Conservation (phyloP, 2,329 filamentous ascomycete genomes). For the Nemania abortiva region DNA sequence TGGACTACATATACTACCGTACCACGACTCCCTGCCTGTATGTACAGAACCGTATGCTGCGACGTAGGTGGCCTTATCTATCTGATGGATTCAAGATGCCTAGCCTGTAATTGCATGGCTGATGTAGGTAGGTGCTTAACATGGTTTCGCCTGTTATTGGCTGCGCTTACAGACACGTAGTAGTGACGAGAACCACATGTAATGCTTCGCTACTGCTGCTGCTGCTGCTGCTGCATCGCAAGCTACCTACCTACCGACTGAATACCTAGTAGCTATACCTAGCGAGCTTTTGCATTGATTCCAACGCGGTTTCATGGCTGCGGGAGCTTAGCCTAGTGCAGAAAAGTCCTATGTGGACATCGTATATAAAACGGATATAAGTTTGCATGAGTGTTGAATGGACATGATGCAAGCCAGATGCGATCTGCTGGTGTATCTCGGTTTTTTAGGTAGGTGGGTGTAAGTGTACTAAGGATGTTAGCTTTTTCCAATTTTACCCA, state of each 20-base stretch:
- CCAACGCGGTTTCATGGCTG: conserved; percentile 5
- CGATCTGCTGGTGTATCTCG: neutral
- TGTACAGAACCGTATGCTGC: neutral
- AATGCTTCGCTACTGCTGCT: conserved; percentile 21
- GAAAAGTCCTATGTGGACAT: conserved; percentile 15
- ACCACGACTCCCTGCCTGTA: conserved; percentile 1
- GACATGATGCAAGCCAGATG: conserved; percentile 3
- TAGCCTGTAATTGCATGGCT: conserved; percentile 15
- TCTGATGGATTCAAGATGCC: conserved; percentile 10
- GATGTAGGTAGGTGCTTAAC: conserved; percentile 8
- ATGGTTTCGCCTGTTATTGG: conserved; percentile 19
- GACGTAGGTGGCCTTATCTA: conserved; percentile 20
- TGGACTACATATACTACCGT: conserved; percentile 5
- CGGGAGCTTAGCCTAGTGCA: conserved; percentile 3
- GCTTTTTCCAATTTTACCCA: neutral
- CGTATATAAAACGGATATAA: conserved; percentile 12
- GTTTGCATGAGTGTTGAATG: neutral
- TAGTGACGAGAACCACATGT: conserved; percentile 3
- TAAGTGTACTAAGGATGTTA: neutral
- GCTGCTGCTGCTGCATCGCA: conserved; percentile 14
- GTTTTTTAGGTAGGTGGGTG: neutral
- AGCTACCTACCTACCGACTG: neutral
- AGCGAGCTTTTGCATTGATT: neutral
- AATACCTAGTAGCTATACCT: neutral
- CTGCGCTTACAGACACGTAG: conserved; percentile 2